phyloP scores from a whole-genome alignment of 2,329 filamentous ascomycete species.

The Pleomassaria siparia region DNA sequence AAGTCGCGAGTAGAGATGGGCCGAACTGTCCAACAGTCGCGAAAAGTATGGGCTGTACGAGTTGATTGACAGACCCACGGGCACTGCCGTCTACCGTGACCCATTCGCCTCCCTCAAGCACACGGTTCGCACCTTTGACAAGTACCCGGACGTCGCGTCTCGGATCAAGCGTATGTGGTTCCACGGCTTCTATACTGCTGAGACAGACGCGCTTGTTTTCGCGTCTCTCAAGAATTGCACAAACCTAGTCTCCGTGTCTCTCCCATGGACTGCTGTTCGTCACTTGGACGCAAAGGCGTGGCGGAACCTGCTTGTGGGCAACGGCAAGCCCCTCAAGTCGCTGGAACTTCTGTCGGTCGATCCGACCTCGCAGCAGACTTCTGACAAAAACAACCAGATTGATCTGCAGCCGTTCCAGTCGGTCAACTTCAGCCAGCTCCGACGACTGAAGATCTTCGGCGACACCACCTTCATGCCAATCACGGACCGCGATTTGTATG shows the following conservation, averaged over 20 bases:
- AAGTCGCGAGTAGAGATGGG: conserved; percentile 49
- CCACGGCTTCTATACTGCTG: conserved; percentile 55
- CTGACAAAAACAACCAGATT: conserved; percentile 42
- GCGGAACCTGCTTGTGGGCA: conserved; percentile 50
- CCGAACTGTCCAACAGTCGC: conserved; percentile 49
- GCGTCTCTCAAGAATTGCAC: conserved; percentile 50
- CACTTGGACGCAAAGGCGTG: conserved; percentile 52
- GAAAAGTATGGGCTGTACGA: conserved; percentile 52
- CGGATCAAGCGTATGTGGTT: conserved; percentile 58
- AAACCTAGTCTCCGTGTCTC: conserved; percentile 50
- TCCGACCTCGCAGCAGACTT: conserved; percentile 49
- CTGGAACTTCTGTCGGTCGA: conserved; percentile 56
- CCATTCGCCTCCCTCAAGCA: conserved; percentile 53
- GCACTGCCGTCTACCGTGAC: conserved; percentile 55
- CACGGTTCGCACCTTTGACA: conserved; percentile 50
- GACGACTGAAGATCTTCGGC: conserved; percentile 57
- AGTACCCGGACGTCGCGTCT: conserved; percentile 48
- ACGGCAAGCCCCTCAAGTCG: conserved; percentile 49
- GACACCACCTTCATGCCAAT: conserved; percentile 57
- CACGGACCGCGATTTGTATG: conserved; percentile 51
- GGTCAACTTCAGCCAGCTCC: conserved; percentile 53
- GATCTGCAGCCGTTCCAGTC: conserved; percentile 50
- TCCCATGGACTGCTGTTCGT: conserved; percentile 57
- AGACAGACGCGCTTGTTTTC: conserved; percentile 54
- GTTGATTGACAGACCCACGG: conserved; percentile 49